A percentile compares a stretch with the other conserved stretches of the same genome.
These are phyloP conservation scores for Xerocomus cyaneibrunnescens DNA, from an alignment of 1,284 basidiomycete genomes.

Conservation along the genomic window DNA sequence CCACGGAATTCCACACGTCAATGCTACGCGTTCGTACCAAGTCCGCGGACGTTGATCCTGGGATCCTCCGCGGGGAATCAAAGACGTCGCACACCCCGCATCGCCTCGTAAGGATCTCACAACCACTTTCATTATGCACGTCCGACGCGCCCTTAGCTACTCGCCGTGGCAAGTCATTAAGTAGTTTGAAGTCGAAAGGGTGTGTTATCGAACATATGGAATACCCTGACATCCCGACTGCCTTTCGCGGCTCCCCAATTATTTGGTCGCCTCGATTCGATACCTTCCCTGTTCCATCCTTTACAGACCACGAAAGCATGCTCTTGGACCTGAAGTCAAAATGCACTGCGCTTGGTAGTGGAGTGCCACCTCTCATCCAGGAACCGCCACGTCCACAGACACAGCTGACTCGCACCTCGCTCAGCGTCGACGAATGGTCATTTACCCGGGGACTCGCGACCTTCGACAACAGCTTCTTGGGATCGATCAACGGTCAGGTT, in stretches of 20 bases:
- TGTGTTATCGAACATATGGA: slow-evolving; percentile 29
- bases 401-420: slow-evolving; percentile 3
- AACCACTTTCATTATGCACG: not conserved
- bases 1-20: slow-evolving; percentile 3
- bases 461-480: slow-evolving; percentile 10
- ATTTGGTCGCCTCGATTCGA: slow-evolving; percentile 45
- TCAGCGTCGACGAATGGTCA: slow-evolving; percentile 24
- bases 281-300: slow-evolving; percentile 22
- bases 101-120: slow-evolving; percentile 3
- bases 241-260: slow-evolving; percentile 57
- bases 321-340: slow-evolving; percentile 47
- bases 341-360: slow-evolving; percentile 35
- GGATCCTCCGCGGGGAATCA: slow-evolving; percentile 10
- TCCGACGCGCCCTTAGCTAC: slow-evolving; percentile 42
- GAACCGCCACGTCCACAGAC: slow-evolving; percentile 12
- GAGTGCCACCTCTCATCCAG: slow-evolving; percentile 17
- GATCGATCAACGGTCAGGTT: slow-evolving; percentile 3
- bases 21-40: slow-evolving; percentile 5
- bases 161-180: slow-evolving; percentile 52
- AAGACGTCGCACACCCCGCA: slow-evolving; percentile 1
- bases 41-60: slow-evolving; percentile 9
- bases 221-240: slow-evolving; percentile 62
- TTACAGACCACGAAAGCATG: slow-evolving; percentile 55
- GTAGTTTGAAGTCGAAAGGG: slow-evolving; percentile 41
- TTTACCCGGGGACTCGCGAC: slow-evolving; percentile 20